Base-by-base conservation (phyloP, 2,329 filamentous ascomycete species). In the Sclerotinia spermophila region DNA sequence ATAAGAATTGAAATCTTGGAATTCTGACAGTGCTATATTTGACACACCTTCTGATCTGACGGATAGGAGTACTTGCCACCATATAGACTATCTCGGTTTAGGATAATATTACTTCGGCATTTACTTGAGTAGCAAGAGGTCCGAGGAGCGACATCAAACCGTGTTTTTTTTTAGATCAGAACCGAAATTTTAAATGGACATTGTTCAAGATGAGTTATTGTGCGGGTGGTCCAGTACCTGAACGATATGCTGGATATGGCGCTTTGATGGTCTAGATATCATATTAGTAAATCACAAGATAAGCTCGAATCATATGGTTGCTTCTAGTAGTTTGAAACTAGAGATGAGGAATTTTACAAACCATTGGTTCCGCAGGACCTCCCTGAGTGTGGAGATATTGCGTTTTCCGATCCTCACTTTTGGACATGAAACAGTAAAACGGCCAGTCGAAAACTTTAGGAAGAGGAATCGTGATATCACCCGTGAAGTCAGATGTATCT, bases 381-480 rank as follows among this genome's bases (percentile, higher is more conserved):
- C 5, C 7, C 2, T 53, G 38, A 24, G 53, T 67, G 10, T 42
- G n/a, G 6, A 44, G 55, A 51, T 71, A 61, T 66, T 60, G 61
- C 3, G 67, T 70, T 61, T 61, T 30, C 70, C 70, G 69, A 56
- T 68, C 19, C 59, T 71, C 65, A 21, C 45, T 68, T 65, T 69
- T 69, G 2, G 48, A 27, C 33, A 68, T 33, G 27, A 53, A 65
- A 35, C 58, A 51, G 42, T 65, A 68, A 21, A 68, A 69, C 3
- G 68, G n/a, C 69, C 69, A 71, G 44, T 69, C 70, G 56, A 69
- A 69, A 5, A 71, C 65, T 7, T 67, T 71, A 24, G 66, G 65
- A 58, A 71, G 70, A 24, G 65, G 58, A 40, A 71, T 68, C 30
- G 27, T 59, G 21, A 71, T 64, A 7, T 69, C 45, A 33, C 64